These are phyloP conservation scores for Fusarium sp. DNA, from an alignment of 2,329 filamentous ascomycete species.

Conservation along the genomic window DNA sequence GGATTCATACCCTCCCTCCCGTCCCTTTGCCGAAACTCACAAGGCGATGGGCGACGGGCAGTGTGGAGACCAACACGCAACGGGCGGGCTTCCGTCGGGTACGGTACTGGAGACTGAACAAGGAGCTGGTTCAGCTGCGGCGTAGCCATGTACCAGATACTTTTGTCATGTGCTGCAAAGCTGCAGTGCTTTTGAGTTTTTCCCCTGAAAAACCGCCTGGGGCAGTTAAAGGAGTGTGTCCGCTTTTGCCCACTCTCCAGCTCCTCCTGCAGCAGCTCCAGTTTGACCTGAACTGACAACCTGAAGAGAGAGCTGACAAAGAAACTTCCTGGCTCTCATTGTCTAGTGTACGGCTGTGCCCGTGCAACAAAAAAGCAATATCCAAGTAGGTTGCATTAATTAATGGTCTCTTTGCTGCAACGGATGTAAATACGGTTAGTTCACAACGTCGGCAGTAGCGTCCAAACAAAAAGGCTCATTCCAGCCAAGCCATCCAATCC, in stretches of 20 bases:
- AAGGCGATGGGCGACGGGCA: background rate
- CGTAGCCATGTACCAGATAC: slow-evolving; percentile 12
- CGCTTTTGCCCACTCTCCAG: background rate
- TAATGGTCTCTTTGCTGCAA: background rate
- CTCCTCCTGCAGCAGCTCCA: background rate
- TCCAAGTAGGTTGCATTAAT: background rate
- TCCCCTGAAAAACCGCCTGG: background rate
- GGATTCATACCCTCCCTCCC: no score
- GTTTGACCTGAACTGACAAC: background rate
- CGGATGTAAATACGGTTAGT: slow-evolving; percentile 9
- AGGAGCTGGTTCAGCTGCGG: background rate
- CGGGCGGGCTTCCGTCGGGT: slow-evolving; percentile 2
- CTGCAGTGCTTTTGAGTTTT: slow-evolving; percentile 12
- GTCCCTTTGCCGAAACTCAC: background rate
- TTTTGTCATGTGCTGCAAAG: background rate
- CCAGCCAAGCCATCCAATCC: slow-evolving; percentile 11
- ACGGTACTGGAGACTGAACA: slow-evolving; percentile 19
- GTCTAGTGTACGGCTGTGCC: background rate
- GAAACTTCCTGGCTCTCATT: background rate
- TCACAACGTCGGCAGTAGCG: slow-evolving; percentile 16
- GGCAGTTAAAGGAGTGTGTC: slow-evolving; percentile 19
- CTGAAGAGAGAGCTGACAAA: background rate
- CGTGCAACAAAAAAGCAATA: slow-evolving; percentile 21
- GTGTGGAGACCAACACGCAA: slow-evolving; percentile 13
- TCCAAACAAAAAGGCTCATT: slow-evolving; percentile 6